Conservation (phyloP, 345 rosid species). For the Excoecaria cochinchinensis region DNA sequence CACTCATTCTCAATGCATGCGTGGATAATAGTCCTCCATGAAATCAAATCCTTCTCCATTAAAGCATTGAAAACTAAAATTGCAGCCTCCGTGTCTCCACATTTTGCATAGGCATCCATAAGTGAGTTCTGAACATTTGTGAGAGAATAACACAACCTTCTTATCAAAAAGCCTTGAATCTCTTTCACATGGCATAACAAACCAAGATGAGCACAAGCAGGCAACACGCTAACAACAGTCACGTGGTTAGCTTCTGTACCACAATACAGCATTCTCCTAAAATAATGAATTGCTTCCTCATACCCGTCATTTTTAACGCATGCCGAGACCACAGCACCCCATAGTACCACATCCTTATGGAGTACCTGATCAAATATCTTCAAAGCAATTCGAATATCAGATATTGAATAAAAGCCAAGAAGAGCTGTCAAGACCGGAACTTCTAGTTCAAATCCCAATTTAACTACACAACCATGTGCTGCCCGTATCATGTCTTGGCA, state of each 20-base stretch:
- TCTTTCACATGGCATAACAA: constrained; percentile 20
- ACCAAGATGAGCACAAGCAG: constrained; percentile 29
- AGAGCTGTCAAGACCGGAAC: constrained; percentile 25
- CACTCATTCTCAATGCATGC: constrained; percentile 13
- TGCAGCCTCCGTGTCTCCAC: constrained; percentile 21
- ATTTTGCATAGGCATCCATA: constrained; percentile 30
- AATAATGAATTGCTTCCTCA: constrained; percentile 25
- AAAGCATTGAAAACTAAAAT: background rate
- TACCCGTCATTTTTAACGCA: constrained; percentile 27
- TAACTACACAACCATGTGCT: constrained; percentile 28
- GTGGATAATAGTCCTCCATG: constrained; percentile 23
- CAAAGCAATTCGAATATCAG: constrained; percentile 15
- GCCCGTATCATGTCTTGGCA: constrained; percentile 7
- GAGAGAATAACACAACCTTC: constrained; percentile 4
- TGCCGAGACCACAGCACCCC: constrained; percentile 34
- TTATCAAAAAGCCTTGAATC: constrained; percentile 25
- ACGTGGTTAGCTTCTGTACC: constrained; percentile 25
- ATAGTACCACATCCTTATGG: constrained; percentile 27
- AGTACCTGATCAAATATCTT: constrained; percentile 26
- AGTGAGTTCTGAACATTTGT: constrained; percentile 27
- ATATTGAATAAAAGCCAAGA: constrained; percentile 20
- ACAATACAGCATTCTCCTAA: constrained; percentile 25
- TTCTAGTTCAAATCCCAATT: constrained; percentile 25
- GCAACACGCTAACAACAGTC: constrained; percentile 24
- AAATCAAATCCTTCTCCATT: constrained; percentile 23